Percentiles rank a stretch among this genome's conserved stretches.
Conservation (phyloP, 2,329 filamentous ascomycete genomes). For the Penicillium sp. region DNA sequence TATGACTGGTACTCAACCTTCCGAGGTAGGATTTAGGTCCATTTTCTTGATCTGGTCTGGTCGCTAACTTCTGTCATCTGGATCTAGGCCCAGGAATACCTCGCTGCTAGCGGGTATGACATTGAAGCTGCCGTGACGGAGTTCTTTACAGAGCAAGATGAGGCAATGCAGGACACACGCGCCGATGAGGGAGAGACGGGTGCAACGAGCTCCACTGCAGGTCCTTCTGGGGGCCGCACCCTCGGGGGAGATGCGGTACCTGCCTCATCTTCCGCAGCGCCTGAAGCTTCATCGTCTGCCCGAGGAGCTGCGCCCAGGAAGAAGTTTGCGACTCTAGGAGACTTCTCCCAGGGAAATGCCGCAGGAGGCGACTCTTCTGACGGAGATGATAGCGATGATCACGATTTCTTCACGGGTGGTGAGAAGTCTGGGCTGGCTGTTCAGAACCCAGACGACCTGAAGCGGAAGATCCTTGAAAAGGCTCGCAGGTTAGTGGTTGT, state of each 20-base stretch:
- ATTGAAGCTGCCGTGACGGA: constrained; percentile 63
- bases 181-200: constrained; percentile 28
- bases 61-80: background rate
- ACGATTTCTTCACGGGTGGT: constrained; percentile 65
- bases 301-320: constrained; percentile 39
- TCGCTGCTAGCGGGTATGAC: constrained; percentile 68
- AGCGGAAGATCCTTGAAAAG: constrained; percentile 53
- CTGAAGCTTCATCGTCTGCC: constrained; percentile 31
- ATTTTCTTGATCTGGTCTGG: background rate
- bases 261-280: constrained; percentile 32
- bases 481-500: constrained; percentile 37
- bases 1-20: constrained; percentile 55
- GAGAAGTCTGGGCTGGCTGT: constrained; percentile 70
- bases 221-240: constrained; percentile 32
- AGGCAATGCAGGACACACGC: constrained; percentile 37
- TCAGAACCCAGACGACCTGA: constrained; percentile 62
- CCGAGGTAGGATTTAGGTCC: constrained; percentile 46
- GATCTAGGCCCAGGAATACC: constrained; percentile 65
- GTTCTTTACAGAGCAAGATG: constrained; percentile 57
- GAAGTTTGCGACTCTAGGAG: constrained; percentile 52
- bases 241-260: constrained; percentile 35
- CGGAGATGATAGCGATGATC: constrained; percentile 55
- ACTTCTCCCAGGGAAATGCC: constrained; percentile 43
- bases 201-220: constrained; percentile 21
- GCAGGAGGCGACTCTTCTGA: constrained; percentile 47